phyloP scores from a whole-genome alignment of 805 yeast genomes.

The Lipomyces chichibuensis region DNA sequence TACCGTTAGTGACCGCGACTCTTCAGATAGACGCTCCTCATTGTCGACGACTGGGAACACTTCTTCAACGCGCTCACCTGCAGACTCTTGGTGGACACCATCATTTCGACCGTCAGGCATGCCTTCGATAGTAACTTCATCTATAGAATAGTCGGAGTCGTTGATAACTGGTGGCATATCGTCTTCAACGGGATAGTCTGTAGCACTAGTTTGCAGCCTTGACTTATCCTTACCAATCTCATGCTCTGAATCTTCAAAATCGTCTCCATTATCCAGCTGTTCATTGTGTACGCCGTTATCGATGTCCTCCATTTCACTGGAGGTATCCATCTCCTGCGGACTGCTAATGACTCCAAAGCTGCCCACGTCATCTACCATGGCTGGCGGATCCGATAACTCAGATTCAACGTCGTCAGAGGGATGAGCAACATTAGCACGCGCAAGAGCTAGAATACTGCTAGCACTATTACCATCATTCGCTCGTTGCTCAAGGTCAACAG shows the following conservation, averaged over 20 bases:
- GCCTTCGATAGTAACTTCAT: not conserved
- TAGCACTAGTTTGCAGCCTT: not conserved
- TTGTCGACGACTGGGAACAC: not conserved
- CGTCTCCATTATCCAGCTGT: not conserved
- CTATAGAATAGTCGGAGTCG: not conserved
- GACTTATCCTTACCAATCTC: not conserved
- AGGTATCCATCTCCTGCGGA: not conserved
- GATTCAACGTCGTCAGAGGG: not conserved
- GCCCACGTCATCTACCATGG: not conserved
- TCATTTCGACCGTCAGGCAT: slow-evolving; percentile 1
- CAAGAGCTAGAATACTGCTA: not conserved
- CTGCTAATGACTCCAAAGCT: not conserved
- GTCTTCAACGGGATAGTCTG: not conserved
- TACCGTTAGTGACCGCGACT: not conserved
- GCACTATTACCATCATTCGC: not conserved
- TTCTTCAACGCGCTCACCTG: not conserved
- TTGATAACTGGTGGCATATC: not conserved
- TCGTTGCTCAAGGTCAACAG: not conserved
- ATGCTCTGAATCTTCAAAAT: not conserved
- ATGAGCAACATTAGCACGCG: not conserved
- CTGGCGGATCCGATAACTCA: not conserved
- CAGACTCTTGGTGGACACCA: not conserved
- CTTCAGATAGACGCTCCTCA: slow-evolving; percentile 1
- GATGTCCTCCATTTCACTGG: not conserved
- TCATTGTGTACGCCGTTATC: not conserved